These are phyloP conservation scores for Fusarium annulatum DNA, from an alignment of 2,329 filamentous ascomycete genomes.

Conservation along the genomic window DNA sequence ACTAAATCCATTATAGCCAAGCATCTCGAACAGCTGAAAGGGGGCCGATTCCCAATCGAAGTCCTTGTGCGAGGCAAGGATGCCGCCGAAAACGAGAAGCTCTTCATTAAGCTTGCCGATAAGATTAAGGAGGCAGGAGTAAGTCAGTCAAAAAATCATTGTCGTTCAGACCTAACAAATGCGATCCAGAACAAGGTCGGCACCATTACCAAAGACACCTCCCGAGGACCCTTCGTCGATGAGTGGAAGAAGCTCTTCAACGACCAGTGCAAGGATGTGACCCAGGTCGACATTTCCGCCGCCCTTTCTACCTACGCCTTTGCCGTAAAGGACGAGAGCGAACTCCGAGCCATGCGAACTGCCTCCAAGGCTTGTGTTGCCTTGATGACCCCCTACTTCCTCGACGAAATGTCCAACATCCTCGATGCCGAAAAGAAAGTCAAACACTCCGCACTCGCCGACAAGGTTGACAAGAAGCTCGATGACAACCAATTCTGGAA, in stretches of 20 bases:
- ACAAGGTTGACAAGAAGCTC: conserved; percentile 90
- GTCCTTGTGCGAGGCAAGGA: conserved; percentile 94
- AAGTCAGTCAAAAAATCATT: conserved; percentile 53
- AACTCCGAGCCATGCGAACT: conserved; percentile 92
- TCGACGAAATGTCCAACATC: conserved; percentile 97
- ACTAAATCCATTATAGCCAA: conserved; percentile 72
- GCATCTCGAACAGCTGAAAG: conserved; percentile 90
- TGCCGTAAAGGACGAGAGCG: conserved; percentile 93
- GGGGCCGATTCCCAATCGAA: conserved; percentile 91
- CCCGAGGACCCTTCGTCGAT: conserved; percentile 89
- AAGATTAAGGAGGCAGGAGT: conserved; percentile 89
- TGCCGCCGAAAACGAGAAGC: conserved; percentile 88
- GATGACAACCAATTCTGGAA: conserved; percentile 96
- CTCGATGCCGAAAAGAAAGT: conserved; percentile 98
- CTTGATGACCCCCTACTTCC: conserved; percentile 94
- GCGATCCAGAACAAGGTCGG: conserved; percentile 83
- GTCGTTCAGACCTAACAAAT: conserved; percentile 24
- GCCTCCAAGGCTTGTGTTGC: conserved; percentile 94
- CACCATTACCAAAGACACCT: conserved; percentile 83
- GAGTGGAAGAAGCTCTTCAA: conserved; percentile 91
- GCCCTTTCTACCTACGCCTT: conserved; percentile 87
- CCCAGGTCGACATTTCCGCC: conserved; percentile 86
- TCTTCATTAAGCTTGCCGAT: conserved; percentile 85
- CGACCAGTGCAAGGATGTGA: conserved; percentile 83
- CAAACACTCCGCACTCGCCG: conserved; percentile 85